Base-by-base conservation (phyloP, 257 asterid genomes). In the Gentiana dahurica region DNA sequence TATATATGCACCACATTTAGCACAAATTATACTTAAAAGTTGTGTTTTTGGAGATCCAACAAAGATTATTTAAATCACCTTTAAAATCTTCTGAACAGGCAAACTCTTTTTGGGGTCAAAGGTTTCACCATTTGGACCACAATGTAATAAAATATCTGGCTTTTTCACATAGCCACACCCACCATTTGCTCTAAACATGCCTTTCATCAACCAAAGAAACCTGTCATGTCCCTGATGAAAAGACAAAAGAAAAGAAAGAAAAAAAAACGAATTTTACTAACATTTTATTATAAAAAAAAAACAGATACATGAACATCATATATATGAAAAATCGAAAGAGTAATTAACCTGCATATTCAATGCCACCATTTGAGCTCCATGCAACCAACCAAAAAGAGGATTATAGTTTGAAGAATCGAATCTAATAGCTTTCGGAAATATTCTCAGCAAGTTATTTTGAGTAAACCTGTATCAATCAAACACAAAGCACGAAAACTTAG, bases 281-380 rank as follows among this genome's bases (percentile, higher is more conserved):
- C 46, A 3, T 41, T 5, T 5, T 4, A 10, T 6, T 41, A 7
- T n/a, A 15, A 15, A 4, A 10, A 24, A 10, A 54, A 5, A 54
- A 3, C 2, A 5, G 32, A 35, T 2, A 3, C 8, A 4, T 46
- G 4, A 5, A 1, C 15, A 53, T 9, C 11, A 12, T 51, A 46
- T 3, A 9, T 46, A 34, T 0, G 11, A 48, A 35, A 10, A 3
- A 55, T 32, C 3, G 44, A 24, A 6, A 58, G 9, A 12, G 57
- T 24, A 24, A 24, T 24, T 24, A 12, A 83, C 95, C 94, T 87
- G 96, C 89, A 84, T 87, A 64, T 87, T 87, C 60, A 87, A 79
- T 35, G 96, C 96, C 3, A 87, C 89, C 96, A 84, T 82, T 56
- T 87, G 96, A 60, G 72, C 86, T 53, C 96, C 96, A 67, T 81